A percentile compares a stretch with the other conserved stretches of the same genome.
Conservation (phyloP, 208 protist genomes). For the Leishmania aethiopica region DNA sequence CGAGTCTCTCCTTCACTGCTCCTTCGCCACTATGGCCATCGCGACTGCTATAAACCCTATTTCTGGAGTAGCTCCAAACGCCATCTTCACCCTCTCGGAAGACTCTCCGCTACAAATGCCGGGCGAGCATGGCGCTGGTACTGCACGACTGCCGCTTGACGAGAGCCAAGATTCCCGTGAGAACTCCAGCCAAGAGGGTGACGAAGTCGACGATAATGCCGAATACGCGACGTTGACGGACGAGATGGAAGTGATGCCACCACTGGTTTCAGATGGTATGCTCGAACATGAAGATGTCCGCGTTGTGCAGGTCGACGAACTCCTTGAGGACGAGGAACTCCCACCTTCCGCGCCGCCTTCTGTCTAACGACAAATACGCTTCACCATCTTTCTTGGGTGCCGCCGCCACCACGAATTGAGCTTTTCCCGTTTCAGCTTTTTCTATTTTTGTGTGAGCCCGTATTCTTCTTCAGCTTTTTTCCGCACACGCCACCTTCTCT, state of each 20-base stretch:
- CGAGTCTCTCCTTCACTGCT: constrained; percentile 40
- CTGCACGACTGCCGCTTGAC: neutral
- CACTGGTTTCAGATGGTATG: neutral
- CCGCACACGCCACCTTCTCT: no score
- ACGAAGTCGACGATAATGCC: constrained; percentile 20
- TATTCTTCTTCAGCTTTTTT: neutral
- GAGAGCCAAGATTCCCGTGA: constrained; percentile 24
- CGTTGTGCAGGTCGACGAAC: constrained; percentile 3
- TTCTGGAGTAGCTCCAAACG: constrained; percentile 33
- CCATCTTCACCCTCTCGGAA: constrained; percentile 29
- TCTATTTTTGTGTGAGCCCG: neutral
- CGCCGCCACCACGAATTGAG: neutral
- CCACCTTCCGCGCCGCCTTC: neutral
- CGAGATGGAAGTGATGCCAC: constrained; percentile 16
- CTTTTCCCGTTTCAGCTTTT: neutral
- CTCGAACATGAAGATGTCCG: constrained; percentile 17
- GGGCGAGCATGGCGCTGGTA: neutral
- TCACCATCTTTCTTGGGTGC: neutral
- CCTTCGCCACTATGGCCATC: constrained; percentile 47
- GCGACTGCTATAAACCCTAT: constrained; percentile 50
- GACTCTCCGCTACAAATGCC: neutral
- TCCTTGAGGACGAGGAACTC: constrained; percentile 20
- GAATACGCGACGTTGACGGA: constrained; percentile 6
- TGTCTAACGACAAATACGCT: neutral
- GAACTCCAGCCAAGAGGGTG: constrained; percentile 31